These are phyloP conservation scores for Penicillium freii DNA, from an alignment of 2,329 filamentous ascomycete species.

Conservation along the genomic window DNA sequence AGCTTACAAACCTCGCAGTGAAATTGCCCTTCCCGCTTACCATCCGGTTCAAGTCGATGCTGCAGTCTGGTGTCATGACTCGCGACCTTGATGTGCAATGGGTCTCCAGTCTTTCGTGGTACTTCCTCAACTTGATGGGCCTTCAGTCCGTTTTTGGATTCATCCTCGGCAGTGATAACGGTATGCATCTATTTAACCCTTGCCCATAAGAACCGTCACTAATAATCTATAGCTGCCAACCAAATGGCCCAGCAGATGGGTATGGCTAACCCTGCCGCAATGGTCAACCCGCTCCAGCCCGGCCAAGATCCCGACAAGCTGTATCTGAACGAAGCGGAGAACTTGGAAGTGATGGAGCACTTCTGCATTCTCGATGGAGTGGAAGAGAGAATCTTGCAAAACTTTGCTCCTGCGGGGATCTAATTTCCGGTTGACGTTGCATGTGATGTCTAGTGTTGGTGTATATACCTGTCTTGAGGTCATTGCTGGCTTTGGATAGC, in stretches of 20 bases:
- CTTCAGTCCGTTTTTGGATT: slow-evolving; percentile 97
- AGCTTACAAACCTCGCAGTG: slow-evolving; percentile 53
- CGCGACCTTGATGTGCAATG: slow-evolving; percentile 94
- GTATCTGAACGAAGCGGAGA: slow-evolving; percentile 89
- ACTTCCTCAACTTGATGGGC: slow-evolving; percentile 96
- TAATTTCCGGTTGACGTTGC: slow-evolving; percentile 5
- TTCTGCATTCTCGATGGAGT: slow-evolving; percentile 86
- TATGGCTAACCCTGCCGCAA: slow-evolving; percentile 67
- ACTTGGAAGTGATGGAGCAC: slow-evolving; percentile 91
- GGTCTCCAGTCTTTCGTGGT: slow-evolving; percentile 99
- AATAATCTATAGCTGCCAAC: slow-evolving; percentile 66
- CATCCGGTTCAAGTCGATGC: slow-evolving; percentile 99
- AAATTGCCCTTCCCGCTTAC: slow-evolving; percentile 97
- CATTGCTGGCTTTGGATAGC: slow-evolving; percentile 9
- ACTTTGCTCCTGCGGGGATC: slow-evolving; percentile 30
- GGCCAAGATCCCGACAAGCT: slow-evolving; percentile 95
- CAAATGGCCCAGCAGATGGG: slow-evolving; percentile 86
- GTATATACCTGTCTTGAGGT: slow-evolving; percentile 12
- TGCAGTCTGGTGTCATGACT: slow-evolving; percentile 94
- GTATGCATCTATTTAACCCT: slow-evolving; percentile 52
- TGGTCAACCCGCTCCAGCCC: slow-evolving; percentile 75
- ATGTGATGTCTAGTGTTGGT: slow-evolving; percentile 1
- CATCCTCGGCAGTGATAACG: slow-evolving; percentile 90
- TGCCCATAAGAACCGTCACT: background rate
- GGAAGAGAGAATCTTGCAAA: slow-evolving; percentile 74